Percentiles rank a stretch among this genome's conserved stretches.
These are phyloP conservation scores for Aspergillus aculeatinus DNA, from an alignment of 2,329 filamentous ascomycete species.

Conservation along the genomic window DNA sequence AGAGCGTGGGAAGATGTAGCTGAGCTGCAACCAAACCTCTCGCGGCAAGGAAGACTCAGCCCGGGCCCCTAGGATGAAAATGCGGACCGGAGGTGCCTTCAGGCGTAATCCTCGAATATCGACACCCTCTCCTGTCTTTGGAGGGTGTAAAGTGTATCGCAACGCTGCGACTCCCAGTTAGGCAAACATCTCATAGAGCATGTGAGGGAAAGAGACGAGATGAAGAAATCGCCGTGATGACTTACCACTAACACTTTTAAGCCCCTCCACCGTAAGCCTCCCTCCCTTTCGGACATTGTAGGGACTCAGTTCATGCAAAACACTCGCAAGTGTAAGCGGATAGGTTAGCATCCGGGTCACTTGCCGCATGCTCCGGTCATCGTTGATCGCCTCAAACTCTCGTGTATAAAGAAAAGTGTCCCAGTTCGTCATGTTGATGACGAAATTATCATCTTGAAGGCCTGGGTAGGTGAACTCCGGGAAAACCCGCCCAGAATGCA, in stretches of 20 bases:
- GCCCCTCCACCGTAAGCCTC: slow-evolving; percentile 78
- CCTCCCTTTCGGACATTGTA: slow-evolving; percentile 76
- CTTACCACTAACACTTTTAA: slow-evolving; percentile 91
- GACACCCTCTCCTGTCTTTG: slow-evolving; percentile 70
- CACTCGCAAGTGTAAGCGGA: slow-evolving; percentile 84
- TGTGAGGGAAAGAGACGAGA: not conserved
- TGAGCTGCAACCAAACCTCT: slow-evolving; percentile 88
- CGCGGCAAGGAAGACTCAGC: slow-evolving; percentile 96
- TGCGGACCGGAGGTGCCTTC: slow-evolving; percentile 80
- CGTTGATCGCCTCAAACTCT: slow-evolving; percentile 86
- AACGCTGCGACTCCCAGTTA: slow-evolving; percentile 59
- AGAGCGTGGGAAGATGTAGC: slow-evolving; percentile 92
- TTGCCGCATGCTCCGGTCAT: slow-evolving; percentile 86
- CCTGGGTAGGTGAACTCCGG: slow-evolving; percentile 91
- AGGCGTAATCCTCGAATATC: slow-evolving; percentile 77
- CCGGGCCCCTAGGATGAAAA: slow-evolving; percentile 91
- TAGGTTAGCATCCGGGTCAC: slow-evolving; percentile 92
- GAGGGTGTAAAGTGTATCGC: slow-evolving; percentile 89
- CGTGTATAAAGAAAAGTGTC: slow-evolving; percentile 93
- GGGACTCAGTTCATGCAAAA: slow-evolving; percentile 91
- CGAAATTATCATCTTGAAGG: slow-evolving; percentile 83
- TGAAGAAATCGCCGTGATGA: slow-evolving; percentile 17
- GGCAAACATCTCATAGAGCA: not conserved
- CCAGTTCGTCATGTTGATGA: slow-evolving; percentile 98
- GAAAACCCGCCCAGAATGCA: slow-evolving; percentile 86